Percentiles rank a stretch among this genome's conserved stretches.
These are phyloP conservation scores for Eremochloa ophiuroides DNA, from an alignment of 176 grass and related monocot species.

Conservation along the genomic window DNA sequence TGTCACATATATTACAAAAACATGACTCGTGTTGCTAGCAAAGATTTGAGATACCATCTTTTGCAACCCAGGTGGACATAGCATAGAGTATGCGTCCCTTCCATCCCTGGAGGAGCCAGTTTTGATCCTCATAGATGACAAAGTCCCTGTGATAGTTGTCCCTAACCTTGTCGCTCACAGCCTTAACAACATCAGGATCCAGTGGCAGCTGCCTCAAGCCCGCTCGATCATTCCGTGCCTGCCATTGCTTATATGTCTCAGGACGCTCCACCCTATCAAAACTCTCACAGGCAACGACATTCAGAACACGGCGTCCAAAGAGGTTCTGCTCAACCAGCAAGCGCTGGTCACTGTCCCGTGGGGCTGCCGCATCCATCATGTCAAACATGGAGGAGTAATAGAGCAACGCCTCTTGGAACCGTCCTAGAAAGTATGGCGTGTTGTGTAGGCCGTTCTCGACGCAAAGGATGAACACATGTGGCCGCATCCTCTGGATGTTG, in stretches of 20 bases:
- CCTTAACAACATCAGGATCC: neutral
- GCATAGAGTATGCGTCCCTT: neutral
- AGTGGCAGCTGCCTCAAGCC: neutral
- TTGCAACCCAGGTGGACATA: neutral
- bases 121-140: neutral
- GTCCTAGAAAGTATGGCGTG: slow-evolving; percentile 23
- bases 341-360: neutral
- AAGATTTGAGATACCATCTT: neutral
- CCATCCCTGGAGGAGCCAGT: neutral
- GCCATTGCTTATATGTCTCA: neutral
- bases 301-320: neutral
- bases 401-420: slow-evolving; percentile 39
- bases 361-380: no score
- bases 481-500: slow-evolving; percentile 26
- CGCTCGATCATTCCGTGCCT: neutral
- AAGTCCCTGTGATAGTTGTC: neutral
- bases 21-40: no score
- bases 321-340: neutral
- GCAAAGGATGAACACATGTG: slow-evolving; percentile 19
- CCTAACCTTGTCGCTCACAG: neutral
- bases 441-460: slow-evolving; percentile 22
- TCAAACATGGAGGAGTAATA: slow-evolving; percentile 21
- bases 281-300: neutral
- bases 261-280: neutral
- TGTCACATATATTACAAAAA: no score